Base-by-base conservation (phyloP, 331 rosid species). In the Erythrophleum ivorense region DNA sequence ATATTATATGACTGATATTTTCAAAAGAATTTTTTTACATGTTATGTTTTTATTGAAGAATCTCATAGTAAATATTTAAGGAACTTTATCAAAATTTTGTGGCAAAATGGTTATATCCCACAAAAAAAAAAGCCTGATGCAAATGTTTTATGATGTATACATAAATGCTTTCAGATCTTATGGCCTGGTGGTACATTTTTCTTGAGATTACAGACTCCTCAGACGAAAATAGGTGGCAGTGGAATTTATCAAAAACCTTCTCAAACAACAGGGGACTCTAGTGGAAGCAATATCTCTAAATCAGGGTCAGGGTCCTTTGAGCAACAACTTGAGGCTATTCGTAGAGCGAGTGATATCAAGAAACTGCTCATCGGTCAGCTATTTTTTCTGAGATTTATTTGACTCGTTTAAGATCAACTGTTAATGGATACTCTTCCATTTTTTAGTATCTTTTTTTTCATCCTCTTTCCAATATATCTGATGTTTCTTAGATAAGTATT, bases 101-200 rank as follows among this genome's bases (percentile, higher is more conserved):
- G 4, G 40, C 5, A 4, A 36, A 36, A 36, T 2, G 4, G 40
- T 36, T 36, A 36, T 4, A 36, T 4, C 9, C 48, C 48, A 43
- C 7, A 4, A 7, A 52, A 14, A 14, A 71, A 77, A 16, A 59
- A 29, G 29, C 1, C 50, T 77, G 57, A 18, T 66, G 57, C 63
- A 40, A 68, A 73, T 73, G 40, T 67, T 64, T 77, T 43, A 65
- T 77, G 34, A 46, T 66, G 36, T 50, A 19, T 75, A 63, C 55
- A 59, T 62, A 52, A 4, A 11, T 43, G 64, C 50, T 86, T 76
- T 82, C 91, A 96, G 99, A 85, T 90, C 85, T 91, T 96, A 31
- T 96, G 98, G 98, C 99, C 98, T 8, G 90, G 89, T 74, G 99
- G 99, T 57, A 88, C 75, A 18, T 96, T 94, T 84, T 96, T 96